Evolutionary conservation across 306 rosid species (phyloP), one percentile per base, ranked within the genome.

Genomic region (Dalbergia cultrata): DNA sequence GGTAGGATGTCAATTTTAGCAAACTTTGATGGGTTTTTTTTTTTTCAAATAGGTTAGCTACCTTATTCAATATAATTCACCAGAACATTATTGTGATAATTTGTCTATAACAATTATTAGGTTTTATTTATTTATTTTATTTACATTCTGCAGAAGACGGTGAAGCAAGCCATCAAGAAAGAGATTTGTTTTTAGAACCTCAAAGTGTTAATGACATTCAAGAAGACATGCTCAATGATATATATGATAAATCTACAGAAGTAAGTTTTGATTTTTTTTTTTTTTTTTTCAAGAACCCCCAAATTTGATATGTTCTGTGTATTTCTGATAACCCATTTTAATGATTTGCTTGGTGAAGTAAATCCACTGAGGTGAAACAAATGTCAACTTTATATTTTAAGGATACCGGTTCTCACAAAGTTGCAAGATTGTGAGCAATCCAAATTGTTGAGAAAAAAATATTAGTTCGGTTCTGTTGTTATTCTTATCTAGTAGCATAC

Each of bases 171-270:
- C 85, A 83, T 61, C 77, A 84, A 45, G 88, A 72, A 70, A 83
- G 64, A 22, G 88, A 80, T 7, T 43, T 83, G 56, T 84, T 87
- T 86, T 83, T 82, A 45, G 87, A 78, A 82, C 70, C 88, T 62
- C 82, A 75, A 44, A 88, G 82, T 67, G 89, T 60, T 74, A 84
- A 91, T 60, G 82, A 78, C 86, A 22, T 75, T 61, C 87, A 81
- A 87, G 93, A 92, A 63, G 86, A 90, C 58, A 80, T 93, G 87
- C 80, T 89, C 67, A 72, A 86, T 57, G 96, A 93, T 73, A 74
- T 87, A 37, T 89, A 71, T 22, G 86, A 89, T 43, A 63, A 78
- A 78, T 94, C 88, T 44, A 85, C 87, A 19, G 87, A 89, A 77
- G 99, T 92, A 86, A 79, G 94, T 90, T 5, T 69, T 78, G 57